These are phyloP conservation scores for Schrenkiella parvula DNA, from an alignment of 345 rosid genomes.

Conservation along the genomic window DNA sequence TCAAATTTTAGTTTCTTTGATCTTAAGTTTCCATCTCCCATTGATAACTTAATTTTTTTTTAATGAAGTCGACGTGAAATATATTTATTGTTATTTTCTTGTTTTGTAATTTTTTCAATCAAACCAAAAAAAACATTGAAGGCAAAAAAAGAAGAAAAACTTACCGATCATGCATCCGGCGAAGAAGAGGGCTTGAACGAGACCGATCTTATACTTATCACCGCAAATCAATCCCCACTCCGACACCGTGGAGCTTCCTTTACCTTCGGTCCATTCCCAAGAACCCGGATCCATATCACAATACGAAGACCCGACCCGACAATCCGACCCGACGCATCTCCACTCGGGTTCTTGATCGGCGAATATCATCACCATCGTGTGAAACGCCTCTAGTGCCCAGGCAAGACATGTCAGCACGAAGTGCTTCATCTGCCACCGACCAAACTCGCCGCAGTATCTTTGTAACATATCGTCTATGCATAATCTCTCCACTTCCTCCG, in stretches of 20 bases:
- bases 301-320: conserved; percentile 35
- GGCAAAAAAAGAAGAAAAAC: neutral
- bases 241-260: conserved; percentile 71
- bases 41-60: no score
- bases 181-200: conserved; percentile 84
- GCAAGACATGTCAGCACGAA: conserved; percentile 76
- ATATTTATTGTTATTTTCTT: neutral
- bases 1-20: neutral
- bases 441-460: conserved; percentile 84
- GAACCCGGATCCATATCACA: conserved; percentile 58
- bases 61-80: no score
- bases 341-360: conserved; percentile 75
- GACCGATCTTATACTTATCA: conserved; percentile 72
- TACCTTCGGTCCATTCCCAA: conserved; percentile 68
- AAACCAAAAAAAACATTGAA: neutral
- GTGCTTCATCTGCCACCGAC: conserved; percentile 83
- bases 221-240: conserved; percentile 85
- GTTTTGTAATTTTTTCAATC: neutral
- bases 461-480: conserved; percentile 74
- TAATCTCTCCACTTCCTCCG: conserved; percentile 40
- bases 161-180: conserved; percentile 92
- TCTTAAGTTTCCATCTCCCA: no score
- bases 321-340: conserved; percentile 43
- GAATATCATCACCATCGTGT: conserved; percentile 93
- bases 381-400: conserved; percentile 91